Base-by-base conservation (phyloP, 768 basidiomycete species). In the Auricularia heimuer region DNA sequence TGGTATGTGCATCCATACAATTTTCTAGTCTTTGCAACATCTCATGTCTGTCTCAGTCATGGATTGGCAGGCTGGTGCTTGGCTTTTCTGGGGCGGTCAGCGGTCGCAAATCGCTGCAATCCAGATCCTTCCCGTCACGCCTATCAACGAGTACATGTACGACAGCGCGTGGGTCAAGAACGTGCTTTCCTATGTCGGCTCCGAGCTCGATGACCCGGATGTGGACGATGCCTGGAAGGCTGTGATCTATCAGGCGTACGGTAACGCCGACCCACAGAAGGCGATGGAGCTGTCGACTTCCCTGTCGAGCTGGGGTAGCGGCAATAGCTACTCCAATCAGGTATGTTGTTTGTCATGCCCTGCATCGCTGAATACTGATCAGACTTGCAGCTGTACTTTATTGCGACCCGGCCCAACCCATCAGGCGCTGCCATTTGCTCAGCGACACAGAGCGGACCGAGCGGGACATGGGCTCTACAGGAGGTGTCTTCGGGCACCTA, bases 41-140 rank as follows among this genome's bases (percentile, higher is more conserved):
- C 7, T 10, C 16, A 34, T 35, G 33, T 12, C 12, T 61, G 12
- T 61, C n/a, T 7, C 60, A 51, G 47, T 76, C 16, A 67, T 69
- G 70, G 75, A 76, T 66, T 76, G 68, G 62, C 75, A 76, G 63
- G 66, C 75, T 6, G 75, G 75, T 4, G 74, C 75, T 16, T 76
- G 75, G 75, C 69, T 74, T 73, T 76, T 75, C 66, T 75, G 75
- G 75, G 75, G 75, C 1, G 67, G 67, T 33, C 71, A 76, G 58
- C 71, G 71, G 45, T 69, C 72, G 3, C 68, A 76, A 68, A 75
- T 75, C 18, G 73, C 75, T 36, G 73, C 75, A 1, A 76, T 76
- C 47, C 75, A 63, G 44, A 75, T 76, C 24, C 68, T 76, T 1
- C 75, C 75, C 0, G 72, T 76, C 58, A 76, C 75, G 1, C 75